A percentile compares a stretch with the other conserved stretches of the same genome.
These are phyloP conservation scores for Strobilomyces dryophilus DNA, from an alignment of 768 basidiomycete genomes.

Conservation along the genomic window DNA sequence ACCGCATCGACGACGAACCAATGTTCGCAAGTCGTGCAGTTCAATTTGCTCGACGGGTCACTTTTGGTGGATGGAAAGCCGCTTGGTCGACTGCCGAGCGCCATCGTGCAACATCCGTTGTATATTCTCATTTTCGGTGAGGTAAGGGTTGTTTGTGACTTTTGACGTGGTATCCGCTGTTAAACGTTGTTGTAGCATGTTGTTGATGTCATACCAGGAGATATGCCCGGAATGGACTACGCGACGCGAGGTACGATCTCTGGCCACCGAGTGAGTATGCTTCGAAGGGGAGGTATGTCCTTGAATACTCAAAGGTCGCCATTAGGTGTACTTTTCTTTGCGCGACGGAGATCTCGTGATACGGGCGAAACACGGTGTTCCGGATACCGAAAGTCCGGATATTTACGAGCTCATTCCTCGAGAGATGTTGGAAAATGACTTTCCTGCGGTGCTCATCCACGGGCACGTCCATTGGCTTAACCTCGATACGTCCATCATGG, in stretches of 20 bases:
- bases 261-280: too few species aligned
- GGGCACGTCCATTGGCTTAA: background rate
- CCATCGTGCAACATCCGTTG: too few species aligned
- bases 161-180: background rate
- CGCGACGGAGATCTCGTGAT: constrained; percentile 5
- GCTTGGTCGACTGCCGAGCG: background rate
- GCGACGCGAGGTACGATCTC: too few species aligned
- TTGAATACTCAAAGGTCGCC: background rate
- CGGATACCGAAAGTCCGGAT: background rate
- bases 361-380: background rate
- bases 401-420: constrained; percentile 19
- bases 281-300: too few species aligned
- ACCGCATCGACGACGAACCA: background rate
- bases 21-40: background rate
- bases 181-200: too few species aligned
- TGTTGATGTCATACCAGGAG: too few species aligned
- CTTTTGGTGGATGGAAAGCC: background rate
- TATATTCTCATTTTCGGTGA: too few species aligned
- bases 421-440: constrained; percentile 8
- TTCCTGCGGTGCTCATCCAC: constrained; percentile 7
- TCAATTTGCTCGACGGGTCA: background rate
- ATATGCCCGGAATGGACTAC: too few species aligned
- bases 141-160: too few species aligned
- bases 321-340: constrained; percentile 2
- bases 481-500: background rate